A percentile compares a stretch with the other conserved stretches of the same genome.
These are phyloP conservation scores for Tremella mesenterica DNA, from an alignment of 768 basidiomycete species.

Conservation along the genomic window DNA sequence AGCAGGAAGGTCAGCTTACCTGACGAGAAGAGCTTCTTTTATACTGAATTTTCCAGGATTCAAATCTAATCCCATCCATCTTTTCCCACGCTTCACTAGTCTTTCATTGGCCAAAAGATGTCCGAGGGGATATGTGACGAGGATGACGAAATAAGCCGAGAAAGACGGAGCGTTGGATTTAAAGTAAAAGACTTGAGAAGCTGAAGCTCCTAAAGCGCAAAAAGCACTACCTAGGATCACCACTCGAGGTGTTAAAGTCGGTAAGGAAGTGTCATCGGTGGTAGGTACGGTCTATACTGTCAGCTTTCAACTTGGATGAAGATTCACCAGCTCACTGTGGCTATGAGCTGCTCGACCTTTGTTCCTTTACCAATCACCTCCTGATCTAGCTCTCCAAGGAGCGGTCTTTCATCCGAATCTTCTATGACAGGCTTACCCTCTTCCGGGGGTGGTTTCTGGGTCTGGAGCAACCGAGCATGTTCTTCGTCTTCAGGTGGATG, in stretches of 20 bases:
- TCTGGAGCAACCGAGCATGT: neutral
- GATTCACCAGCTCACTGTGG: constrained; percentile 14
- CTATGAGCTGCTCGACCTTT: constrained; percentile 37
- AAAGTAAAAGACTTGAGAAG: constrained; percentile 44
- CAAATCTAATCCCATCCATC: constrained; percentile 23
- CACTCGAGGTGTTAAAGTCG: constrained; percentile 40
- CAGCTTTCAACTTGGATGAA: neutral
- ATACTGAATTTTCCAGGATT: constrained; percentile 43
- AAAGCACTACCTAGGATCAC: constrained; percentile 41
- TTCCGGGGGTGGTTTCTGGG: too few relatives aligned
- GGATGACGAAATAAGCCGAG: constrained; percentile 42
- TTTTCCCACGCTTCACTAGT: constrained; percentile 16
- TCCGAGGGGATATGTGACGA: constrained; percentile 44
- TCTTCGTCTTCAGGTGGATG: neutral
- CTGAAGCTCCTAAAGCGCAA: constrained; percentile 41
- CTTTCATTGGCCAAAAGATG: constrained; percentile 32
- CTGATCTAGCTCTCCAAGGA: constrained; percentile 11
- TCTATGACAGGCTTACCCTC: too few relatives aligned
- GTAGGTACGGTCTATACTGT: constrained; percentile 35
- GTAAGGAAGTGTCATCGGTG: constrained; percentile 42
- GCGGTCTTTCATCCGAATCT: too few relatives aligned
- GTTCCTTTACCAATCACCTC: constrained; percentile 28
- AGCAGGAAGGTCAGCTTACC: constrained; percentile 16
- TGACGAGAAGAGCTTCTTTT: constrained; percentile 43
- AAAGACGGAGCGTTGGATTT: constrained; percentile 41